Evolutionary conservation across 805 yeast genomes (phyloP), one percentile per base, ranked within the genome.

Genomic region (Kodamaea kaohsiungensis): DNA sequence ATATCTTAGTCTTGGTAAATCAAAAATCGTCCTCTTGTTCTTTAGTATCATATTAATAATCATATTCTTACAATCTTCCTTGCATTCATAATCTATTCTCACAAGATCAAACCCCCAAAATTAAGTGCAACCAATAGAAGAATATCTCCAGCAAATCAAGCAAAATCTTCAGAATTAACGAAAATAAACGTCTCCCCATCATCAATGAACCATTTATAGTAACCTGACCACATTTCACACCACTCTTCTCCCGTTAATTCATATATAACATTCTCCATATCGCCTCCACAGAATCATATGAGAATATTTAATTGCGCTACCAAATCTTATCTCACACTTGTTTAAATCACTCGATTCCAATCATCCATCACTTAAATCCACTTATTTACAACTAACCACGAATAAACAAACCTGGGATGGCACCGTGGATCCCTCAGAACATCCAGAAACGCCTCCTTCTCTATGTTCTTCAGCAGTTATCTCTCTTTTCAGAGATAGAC

Each of bases 401-500:
- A 65, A 58, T 30, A 30, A 30, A 30, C 35, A 30, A 5, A 30
- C 35, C 35, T 9, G 35, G 35, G 64, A 64, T 65, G 59, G 70
- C 77, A 65, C 62, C 65, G 57, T 90, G 96, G 96, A 79, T 89
- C 68, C 93, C 96, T 6, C 93, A 87, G 67, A 89, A 88, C 69
- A 77, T 92, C 43, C 97, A 91, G 64, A 88, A 89, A 70, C 77
- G 96, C 61, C 80, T 91, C 39, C 80, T 92, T 43, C 83, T 88
- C 43, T 91, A 90, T 68, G 83, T 91, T 3, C 79, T 92, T 22
- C 89, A 88, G 65, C 93, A 90, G 68, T 81, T 91, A 45, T 84
- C 92, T 13, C 71, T 92, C 43, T 89, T 92, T 64, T 88, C 96
- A 1, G 88, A 87, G 59, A 81, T 91, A 18, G 96, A 91, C 67